Evolutionary conservation across 1,284 basidiomycete species (phyloP), one percentile per base, ranked within the genome.

Genomic region (Peniophora sp.): DNA sequence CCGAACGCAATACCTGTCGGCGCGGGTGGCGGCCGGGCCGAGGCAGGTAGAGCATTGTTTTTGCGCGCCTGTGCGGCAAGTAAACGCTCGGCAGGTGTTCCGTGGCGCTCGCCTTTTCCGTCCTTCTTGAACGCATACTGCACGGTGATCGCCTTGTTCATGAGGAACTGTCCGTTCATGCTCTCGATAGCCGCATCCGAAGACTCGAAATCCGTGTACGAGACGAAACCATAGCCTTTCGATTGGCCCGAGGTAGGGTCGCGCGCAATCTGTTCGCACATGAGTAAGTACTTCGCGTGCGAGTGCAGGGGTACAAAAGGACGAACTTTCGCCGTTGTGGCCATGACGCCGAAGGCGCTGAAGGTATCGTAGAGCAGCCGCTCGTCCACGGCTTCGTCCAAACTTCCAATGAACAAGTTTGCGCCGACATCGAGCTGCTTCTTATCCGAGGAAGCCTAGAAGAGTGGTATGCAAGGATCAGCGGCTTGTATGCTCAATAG

Each of bases 101-200:
- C 97, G 63, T 99, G 97, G 16, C 95, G 81, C 68, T 99, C 96
- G 54, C 95, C 94, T 67, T 98, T 97, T 51, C 92, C 92, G 61
- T 99, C 97, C 73, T 98, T 98, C 69, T 98, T 98, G 79, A 97
- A 96, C 3, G 96, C 96, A 65, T 97, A 98, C 66, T 96, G 92
- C 14, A 97, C 94, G 16, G 86, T 86, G 64, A 98, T 91, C 53
- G 94, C 89, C 69, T 97, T 97, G 75, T 98, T 98, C 85, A 96
- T 94, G 45, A 99, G 77, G 79, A 93, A 97, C 63, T 99, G 96
- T 46, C 85, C 84, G 62, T 97, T 96, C 92, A 99, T 95, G 19
- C 92, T 83, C 68, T 98, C 95, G 54, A 97, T 83, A 3, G 97
- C 96, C 16, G 92, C 91, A 67, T 99, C 97, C 17, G 95, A 92